Evolutionary conservation across 176 grass and related monocot genomes (phyloP), one percentile per base, ranked within the genome.

Genomic region (Puya raimondii): DNA sequence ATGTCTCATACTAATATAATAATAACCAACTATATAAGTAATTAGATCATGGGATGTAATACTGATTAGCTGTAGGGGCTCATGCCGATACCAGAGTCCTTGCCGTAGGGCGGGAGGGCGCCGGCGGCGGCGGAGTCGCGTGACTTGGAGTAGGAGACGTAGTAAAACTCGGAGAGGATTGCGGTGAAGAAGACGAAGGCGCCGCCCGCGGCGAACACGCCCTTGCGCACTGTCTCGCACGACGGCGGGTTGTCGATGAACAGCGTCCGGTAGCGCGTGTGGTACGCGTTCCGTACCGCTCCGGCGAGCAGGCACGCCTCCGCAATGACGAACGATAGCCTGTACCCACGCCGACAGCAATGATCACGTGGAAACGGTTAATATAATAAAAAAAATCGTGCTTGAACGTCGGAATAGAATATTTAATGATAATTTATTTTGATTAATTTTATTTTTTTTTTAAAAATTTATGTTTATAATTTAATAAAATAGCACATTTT

Each of bases 151-250:
- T 87, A 92, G 52, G 79, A 56, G 63, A 92, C 53, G 79, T 92
- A 96, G 64, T 92, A 96, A 69, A 92, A 76, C 53, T 92, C 89
- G 0, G 89, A 88, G 23, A 96, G 84, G 70, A 92, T 87, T 21
- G 89, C 89, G 0, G 93, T 90, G 74, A 96, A 89, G 68, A 96
- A 81, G 52, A 88, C 83, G 63, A 96, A 96, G 66, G 89, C 93
- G 1, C 89, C 89, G 23, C 93, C 93, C 8, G 93, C 81, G 1
- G 81, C 89, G 2, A 96, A 96, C 25, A 96, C 84, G 1, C 93
- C 93, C 66, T 92, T 96, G 69, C 93, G 86, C 70, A 96, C 49
- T 1, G 82, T 92, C 76, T 92, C 84, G n/a, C 93, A 96, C 8
- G 93, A 87, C 29, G 88, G 77, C 0, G 77, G 9, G 0, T 85